Conservation (phyloP, 768 basidiomycete species). For the Podaxis rugospora region DNA sequence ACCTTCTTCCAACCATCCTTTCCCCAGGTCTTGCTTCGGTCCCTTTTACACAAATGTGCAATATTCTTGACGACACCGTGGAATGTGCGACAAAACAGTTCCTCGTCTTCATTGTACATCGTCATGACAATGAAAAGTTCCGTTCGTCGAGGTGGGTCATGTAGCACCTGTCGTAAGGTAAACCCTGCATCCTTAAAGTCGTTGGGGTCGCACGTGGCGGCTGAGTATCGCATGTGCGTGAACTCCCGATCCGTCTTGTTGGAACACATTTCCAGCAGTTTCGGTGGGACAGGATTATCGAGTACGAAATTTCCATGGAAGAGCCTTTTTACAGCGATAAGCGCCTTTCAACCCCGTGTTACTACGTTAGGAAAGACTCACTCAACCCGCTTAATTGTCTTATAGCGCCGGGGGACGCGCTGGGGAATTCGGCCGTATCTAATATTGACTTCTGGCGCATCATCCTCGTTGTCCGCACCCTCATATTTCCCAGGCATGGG, state of each 20-base stretch:
- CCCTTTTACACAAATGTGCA: slow-evolving; percentile 80
- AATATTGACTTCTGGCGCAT: slow-evolving; percentile 49
- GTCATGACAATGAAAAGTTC: slow-evolving; percentile 98
- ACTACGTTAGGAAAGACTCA: slow-evolving; percentile 30
- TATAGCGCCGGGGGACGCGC: slow-evolving; percentile 82
- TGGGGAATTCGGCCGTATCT: slow-evolving; percentile 91
- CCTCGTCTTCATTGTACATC: slow-evolving; percentile 95
- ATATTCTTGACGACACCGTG: slow-evolving; percentile 96
- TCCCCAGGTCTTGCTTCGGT: slow-evolving; percentile 92
- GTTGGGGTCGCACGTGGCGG: slow-evolving; percentile 95
- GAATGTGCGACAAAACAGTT: slow-evolving; percentile 89
- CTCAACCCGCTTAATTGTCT: slow-evolving; percentile 92
- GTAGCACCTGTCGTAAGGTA: slow-evolving; percentile 85
- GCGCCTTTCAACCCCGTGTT: background rate
- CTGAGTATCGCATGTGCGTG: slow-evolving; percentile 94
- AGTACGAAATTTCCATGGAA: slow-evolving; percentile 94
- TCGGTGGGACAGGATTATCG: slow-evolving; percentile 87
- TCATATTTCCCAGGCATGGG: slow-evolving; percentile 42
- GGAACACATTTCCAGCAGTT: slow-evolving; percentile 80
- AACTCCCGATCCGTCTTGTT: slow-evolving; percentile 82
- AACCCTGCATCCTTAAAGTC: slow-evolving; percentile 81
- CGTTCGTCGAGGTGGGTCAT: slow-evolving; percentile 85
- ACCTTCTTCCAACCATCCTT: slow-evolving; percentile 99
- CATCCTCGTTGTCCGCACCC: slow-evolving; percentile 22
- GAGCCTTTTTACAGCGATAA: slow-evolving; percentile 37